Percentiles rank a stretch among this genome's conserved stretches.
Conservation (phyloP, 139 green algal genomes). For the Tetraselmis chui region DNA sequence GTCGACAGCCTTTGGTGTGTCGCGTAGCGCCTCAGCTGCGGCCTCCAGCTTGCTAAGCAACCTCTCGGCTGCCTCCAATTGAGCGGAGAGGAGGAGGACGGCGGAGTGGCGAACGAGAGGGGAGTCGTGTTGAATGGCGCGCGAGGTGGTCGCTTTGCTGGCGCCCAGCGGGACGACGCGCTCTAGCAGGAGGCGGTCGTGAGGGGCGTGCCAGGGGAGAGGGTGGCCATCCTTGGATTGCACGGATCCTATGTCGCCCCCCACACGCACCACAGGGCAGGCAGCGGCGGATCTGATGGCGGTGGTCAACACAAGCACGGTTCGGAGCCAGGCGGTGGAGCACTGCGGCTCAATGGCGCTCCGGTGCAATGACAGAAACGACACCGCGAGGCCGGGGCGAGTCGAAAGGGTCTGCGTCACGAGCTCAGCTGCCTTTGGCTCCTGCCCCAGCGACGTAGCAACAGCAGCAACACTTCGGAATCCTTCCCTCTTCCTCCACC, state of each 20-base stretch:
- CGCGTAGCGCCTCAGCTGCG: background rate
- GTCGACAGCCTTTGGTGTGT: background rate
- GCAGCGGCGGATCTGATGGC: background rate
- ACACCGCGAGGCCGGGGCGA: background rate
- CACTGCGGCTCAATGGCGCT: background rate
- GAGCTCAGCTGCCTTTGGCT: background rate
- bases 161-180: background rate
- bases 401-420: background rate
- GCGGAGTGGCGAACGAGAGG: background rate
- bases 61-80: background rate
- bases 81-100: background rate
- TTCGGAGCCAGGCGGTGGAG: background rate
- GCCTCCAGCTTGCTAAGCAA: background rate
- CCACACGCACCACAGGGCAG: background rate
- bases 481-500: no score
- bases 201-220: background rate
- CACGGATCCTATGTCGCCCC: no score
- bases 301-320: background rate
- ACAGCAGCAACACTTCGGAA: no score
- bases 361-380: background rate
- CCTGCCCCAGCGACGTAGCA: no score
- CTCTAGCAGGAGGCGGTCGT: background rate
- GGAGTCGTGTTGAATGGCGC: background rate
- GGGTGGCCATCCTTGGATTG: background rate
- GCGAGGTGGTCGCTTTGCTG: background rate